These are phyloP conservation scores for Trichoderma guizhouense DNA, from an alignment of 2,329 filamentous ascomycete species.

Conservation along the genomic window DNA sequence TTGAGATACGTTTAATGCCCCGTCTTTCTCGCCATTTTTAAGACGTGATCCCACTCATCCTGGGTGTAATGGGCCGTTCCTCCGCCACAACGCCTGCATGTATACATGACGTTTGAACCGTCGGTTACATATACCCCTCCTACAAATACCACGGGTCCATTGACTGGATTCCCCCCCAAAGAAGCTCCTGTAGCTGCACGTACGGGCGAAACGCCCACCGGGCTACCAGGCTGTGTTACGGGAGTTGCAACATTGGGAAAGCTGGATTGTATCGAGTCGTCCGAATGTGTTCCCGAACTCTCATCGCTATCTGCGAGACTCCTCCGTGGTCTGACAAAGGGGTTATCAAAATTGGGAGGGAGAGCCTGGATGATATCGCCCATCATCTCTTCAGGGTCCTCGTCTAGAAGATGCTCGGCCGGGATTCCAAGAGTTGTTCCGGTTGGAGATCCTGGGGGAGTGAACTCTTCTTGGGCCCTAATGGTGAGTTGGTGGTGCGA, in stretches of 20 bases:
- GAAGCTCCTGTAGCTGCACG: background rate
- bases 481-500: too few relatives aligned
- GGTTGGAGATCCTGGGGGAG: background rate
- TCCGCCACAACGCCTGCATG: background rate
- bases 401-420: background rate
- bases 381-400: background rate
- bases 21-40: background rate
- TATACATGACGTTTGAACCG: background rate
- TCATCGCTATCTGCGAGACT: background rate
- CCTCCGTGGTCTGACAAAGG: background rate
- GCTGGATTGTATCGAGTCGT: background rate
- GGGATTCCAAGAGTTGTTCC: slow-evolving; percentile 2
- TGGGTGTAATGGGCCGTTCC: background rate
- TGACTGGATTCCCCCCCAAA: background rate
- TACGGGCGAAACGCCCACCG: background rate
- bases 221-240: background rate
- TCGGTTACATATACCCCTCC: background rate
- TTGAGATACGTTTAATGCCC: background rate
- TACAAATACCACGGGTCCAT: background rate
- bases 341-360: background rate
- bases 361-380: background rate
- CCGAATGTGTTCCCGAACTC: background rate
- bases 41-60: background rate
- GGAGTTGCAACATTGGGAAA: background rate
- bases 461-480: background rate